Evolutionary conservation across 352 stramenopile genomes (phyloP).

Genomic region (Phytophthora palmivora): DNA sequence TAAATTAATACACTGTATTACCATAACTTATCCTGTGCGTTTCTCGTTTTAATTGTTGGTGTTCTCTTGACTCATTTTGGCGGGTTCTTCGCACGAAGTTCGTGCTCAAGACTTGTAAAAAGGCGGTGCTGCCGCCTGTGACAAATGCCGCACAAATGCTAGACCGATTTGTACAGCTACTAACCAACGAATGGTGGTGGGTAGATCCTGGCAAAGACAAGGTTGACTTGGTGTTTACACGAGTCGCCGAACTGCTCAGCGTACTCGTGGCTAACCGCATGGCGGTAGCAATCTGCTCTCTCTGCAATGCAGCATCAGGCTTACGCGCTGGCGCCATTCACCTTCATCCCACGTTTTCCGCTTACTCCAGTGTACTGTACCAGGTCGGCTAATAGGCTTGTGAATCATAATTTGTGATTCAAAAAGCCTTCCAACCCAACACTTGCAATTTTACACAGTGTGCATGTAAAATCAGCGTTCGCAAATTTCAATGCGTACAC

Average conservation of each 20-base stretch:
- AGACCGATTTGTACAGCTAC: constrained; percentile 23
- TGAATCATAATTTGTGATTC: too few relatives aligned
- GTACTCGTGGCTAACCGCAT: constrained; percentile 3
- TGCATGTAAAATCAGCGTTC: constrained; percentile 1
- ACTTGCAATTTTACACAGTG: too few relatives aligned
- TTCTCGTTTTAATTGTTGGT: constrained; percentile 20
- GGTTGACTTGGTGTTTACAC: constrained; percentile 29
- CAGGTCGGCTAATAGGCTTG: too few relatives aligned
- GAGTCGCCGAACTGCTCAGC: background rate
- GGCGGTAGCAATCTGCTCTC: constrained; percentile 13
- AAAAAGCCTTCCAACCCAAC: background rate
- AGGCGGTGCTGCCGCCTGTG: constrained; percentile 12
- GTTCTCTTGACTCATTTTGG: constrained; percentile 28
- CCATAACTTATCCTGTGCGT: too few relatives aligned
- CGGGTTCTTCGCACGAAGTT: constrained; percentile 4
- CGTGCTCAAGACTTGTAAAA: constrained; percentile 8
- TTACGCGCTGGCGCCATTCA: constrained; percentile 28
- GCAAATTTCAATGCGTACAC: constrained; percentile 5
- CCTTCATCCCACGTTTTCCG: constrained; percentile 39
- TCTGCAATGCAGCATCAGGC: constrained; percentile 24
- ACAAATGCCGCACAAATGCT: constrained; percentile 1
- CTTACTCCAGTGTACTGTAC: too few relatives aligned
- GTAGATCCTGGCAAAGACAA: constrained; percentile 19
- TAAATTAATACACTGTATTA: too few relatives aligned
- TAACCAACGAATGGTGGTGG: constrained; percentile 18